Evolutionary conservation across 805 yeast species (phyloP).

Genomic region (Candida golubevii): DNA sequence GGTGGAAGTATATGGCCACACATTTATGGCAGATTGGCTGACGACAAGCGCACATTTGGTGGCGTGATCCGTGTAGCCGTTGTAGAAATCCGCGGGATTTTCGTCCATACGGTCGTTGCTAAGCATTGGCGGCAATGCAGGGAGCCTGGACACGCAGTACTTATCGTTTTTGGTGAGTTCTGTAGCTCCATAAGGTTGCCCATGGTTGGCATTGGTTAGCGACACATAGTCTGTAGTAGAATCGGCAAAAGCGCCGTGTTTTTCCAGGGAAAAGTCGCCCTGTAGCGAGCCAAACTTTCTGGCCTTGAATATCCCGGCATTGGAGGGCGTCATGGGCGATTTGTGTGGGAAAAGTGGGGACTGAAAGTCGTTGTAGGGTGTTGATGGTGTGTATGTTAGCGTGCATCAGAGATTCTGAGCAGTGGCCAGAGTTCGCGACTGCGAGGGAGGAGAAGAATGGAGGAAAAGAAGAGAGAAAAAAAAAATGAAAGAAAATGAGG

Average conservation of each 20-base stretch:
- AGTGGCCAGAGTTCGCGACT: too few relatives aligned
- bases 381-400: too few relatives aligned
- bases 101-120: conserved; percentile 2
- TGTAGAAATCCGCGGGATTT: conserved; percentile 22
- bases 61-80: conserved; percentile 45
- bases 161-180: conserved; percentile 58
- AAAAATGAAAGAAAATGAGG: too few relatives aligned
- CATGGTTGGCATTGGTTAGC: neutral
- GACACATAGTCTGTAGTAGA: conserved; percentile 10
- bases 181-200: conserved; percentile 3
- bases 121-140: conserved; percentile 49
- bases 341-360: too few relatives aligned
- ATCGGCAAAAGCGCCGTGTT: conserved; percentile 12
- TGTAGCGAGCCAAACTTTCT: conserved; percentile 9
- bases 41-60: conserved; percentile 49
- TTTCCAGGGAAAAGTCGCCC: neutral
- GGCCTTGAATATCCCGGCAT: conserved; percentile 12
- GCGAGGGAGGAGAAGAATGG: too few relatives aligned
- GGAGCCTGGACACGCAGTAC: conserved; percentile 53
- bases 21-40: conserved; percentile 48
- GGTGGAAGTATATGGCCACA: conserved; percentile 65
- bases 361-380: too few relatives aligned
- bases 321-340: conserved; percentile 4
- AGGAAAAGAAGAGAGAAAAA: too few relatives aligned
- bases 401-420: too few relatives aligned